phyloP scores from a whole-genome alignment of 164 flowering plant species.

The Santalum album region DNA sequence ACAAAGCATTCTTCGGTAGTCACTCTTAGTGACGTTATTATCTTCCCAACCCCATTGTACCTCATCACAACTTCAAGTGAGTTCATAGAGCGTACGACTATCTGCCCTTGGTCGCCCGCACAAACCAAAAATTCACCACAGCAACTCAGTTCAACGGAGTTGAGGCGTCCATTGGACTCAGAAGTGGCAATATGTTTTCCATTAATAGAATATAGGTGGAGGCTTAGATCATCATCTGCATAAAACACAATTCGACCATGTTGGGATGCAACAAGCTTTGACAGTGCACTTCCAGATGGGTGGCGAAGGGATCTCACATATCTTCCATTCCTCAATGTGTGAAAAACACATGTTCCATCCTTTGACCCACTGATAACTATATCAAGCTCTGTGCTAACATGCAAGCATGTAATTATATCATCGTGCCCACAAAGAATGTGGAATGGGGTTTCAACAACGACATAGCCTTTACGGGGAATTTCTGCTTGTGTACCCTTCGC shows the following conservation, averaged over 20 bases:
- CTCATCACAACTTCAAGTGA: conserved; percentile 67
- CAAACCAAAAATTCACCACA: conserved; percentile 91
- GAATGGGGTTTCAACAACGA: conserved; percentile 73
- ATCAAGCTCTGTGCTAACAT: conserved; percentile 82
- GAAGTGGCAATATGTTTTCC: conserved; percentile 78
- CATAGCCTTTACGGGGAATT: conserved; percentile 51
- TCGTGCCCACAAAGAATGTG: conserved; percentile 98
- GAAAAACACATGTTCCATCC: conserved; percentile 95
- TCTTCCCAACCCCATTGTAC: conserved; percentile 75
- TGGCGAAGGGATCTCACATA: conserved; percentile 79
- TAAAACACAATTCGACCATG: conserved; percentile 77
- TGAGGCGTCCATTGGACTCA: conserved; percentile 89
- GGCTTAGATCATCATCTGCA: conserved; percentile 81
- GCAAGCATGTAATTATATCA: conserved; percentile 86
- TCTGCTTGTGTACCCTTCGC: conserved; percentile 50
- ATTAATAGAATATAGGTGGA: conserved; percentile 78
- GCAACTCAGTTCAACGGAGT: conserved; percentile 70
- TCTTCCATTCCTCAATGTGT: conserved; percentile 79
- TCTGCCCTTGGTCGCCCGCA: conserved; percentile 96
- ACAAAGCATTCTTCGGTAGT: conserved; percentile 93
- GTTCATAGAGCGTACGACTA: conserved; percentile 82
- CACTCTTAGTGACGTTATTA: conserved; percentile 77
- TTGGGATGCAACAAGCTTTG: conserved; percentile 80
- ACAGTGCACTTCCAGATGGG: conserved; percentile 72
- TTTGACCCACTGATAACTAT: conserved; percentile 93